These are phyloP conservation scores for Diutina scorzettiae DNA, from an alignment of 1,139 yeast genomes.

Conservation along the genomic window DNA sequence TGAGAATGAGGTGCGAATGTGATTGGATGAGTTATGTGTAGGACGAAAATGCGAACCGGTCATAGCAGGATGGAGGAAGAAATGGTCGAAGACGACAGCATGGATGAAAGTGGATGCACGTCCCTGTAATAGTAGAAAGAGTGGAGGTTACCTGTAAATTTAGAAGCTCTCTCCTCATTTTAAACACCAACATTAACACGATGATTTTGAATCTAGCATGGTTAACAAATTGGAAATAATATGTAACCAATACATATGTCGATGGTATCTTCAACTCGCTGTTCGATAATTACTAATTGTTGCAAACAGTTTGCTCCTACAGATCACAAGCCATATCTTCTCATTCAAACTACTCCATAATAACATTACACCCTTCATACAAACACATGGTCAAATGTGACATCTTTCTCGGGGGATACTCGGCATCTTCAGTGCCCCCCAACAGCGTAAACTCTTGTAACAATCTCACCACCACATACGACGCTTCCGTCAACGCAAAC, in stretches of 20 bases:
- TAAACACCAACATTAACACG: background rate
- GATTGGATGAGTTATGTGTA: no score
- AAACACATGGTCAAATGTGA: background rate
- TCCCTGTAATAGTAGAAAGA: background rate
- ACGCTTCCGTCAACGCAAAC: constrained; percentile 44
- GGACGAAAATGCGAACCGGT: no score
- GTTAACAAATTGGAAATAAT: no score
- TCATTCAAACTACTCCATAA: background rate
- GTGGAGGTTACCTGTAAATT: background rate
- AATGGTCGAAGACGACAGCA: background rate
- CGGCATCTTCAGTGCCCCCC: background rate
- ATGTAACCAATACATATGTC: no score
- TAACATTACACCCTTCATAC: background rate
- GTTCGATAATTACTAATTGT: no score
- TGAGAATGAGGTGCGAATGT: constrained; percentile 1
- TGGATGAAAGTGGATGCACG: background rate
- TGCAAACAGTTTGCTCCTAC: no score
- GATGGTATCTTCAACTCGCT: no score
- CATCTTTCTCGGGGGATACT: background rate
- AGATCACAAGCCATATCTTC: no score
- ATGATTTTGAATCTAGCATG: no score
- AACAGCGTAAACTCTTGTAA: constrained; percentile 13
- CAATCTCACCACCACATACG: constrained; percentile 32
- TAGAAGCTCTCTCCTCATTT: background rate
- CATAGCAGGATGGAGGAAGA: background rate